Percentiles rank a stretch among this genome's conserved stretches.
These are phyloP conservation scores for Candida methanosorbosa DNA, from an alignment of 805 yeast species.

Conservation along the genomic window DNA sequence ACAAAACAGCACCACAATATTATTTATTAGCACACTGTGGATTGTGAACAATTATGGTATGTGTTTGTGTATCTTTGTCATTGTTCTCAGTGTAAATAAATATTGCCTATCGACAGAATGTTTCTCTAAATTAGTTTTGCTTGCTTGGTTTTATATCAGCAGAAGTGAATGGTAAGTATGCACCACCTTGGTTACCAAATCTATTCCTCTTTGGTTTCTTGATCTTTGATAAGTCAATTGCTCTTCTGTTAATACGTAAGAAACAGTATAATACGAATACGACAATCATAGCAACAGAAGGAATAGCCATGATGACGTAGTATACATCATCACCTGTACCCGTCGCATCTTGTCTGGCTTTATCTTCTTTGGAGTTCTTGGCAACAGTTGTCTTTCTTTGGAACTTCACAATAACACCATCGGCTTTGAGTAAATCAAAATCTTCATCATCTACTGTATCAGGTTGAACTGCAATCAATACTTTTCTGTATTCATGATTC, in stretches of 20 bases:
- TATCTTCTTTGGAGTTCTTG: slow-evolving; percentile 30
- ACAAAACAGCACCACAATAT: too few species aligned
- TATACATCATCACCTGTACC: slow-evolving; percentile 38
- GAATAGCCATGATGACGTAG: slow-evolving; percentile 59
- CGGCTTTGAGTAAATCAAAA: slow-evolving; percentile 38
- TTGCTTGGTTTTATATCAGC: slow-evolving; percentile 20
- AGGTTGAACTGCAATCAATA: slow-evolving; percentile 69
- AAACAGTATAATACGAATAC: slow-evolving; percentile 59
- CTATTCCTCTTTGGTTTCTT: slow-evolving; percentile 28
- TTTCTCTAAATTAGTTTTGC: not conserved
- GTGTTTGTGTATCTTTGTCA: too few species aligned
- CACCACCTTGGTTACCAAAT: slow-evolving; percentile 23
- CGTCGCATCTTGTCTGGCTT: slow-evolving; percentile 23
- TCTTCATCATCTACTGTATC: slow-evolving; percentile 57
- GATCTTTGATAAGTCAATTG: slow-evolving; percentile 42
- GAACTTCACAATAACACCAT: slow-evolving; percentile 35
- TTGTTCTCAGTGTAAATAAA: too few species aligned
- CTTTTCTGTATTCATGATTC: slow-evolving; percentile 42
- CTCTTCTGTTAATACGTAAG: slow-evolving; percentile 44
- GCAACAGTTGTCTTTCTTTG: slow-evolving; percentile 46
- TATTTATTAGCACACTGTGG: too few species aligned
- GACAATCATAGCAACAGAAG: slow-evolving; percentile 53
- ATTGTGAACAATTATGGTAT: too few species aligned
- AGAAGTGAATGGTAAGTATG: slow-evolving; percentile 17
- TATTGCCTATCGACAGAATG: too few species aligned